Evolutionary conservation across 2,329 filamentous ascomycete species (phyloP), one percentile per base, ranked within the genome.

Genomic region (Fusarium acutatum): DNA sequence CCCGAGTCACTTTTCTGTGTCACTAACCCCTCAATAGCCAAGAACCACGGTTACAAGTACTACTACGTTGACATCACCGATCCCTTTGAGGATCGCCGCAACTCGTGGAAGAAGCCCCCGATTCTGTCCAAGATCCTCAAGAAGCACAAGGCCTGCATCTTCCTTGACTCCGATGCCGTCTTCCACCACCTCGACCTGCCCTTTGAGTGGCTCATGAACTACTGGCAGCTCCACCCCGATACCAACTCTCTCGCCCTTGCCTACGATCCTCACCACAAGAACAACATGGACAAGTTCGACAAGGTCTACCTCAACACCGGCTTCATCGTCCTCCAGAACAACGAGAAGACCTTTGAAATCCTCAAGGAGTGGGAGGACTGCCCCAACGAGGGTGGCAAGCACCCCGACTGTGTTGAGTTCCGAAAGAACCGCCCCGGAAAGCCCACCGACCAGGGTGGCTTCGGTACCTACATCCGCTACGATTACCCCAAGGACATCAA

Each of bases 281-380:
- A 77, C 75, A 86, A 86, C 78, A 77, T 80, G 64, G 84, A 86
- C 74, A 77, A 80, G 71, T 82, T 80, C 30, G 81, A 80, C 66
- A 83, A 81, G 61, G 73, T 81, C 72, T 86, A 83, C 81, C 81
- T 84, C 74, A 88, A 88, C 80, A 87, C 86, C 3, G 86, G 86
- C 24, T 88, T 88, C 81, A 87, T 88, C 77, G 79, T 88, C 43
- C 83, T 86, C 7, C 86, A 88, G 79, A 87, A 87, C 77, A 86
- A 86, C 73, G 77, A 82, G 22, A 83, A 82, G 70, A 86, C 85
- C 2, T 83, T 83, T 70, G 81, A 85, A 37, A 86, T 88, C 40
- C 80, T 88, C 43, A 82, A 85, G 66, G 85, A 84, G 49, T 88
- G 87, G 87, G 80, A 81, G 38, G 78, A 78, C 54, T 86, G 84